Base-by-base conservation (phyloP, 139 green algal genomes). In the Deuterostichococcus epilithicus region DNA sequence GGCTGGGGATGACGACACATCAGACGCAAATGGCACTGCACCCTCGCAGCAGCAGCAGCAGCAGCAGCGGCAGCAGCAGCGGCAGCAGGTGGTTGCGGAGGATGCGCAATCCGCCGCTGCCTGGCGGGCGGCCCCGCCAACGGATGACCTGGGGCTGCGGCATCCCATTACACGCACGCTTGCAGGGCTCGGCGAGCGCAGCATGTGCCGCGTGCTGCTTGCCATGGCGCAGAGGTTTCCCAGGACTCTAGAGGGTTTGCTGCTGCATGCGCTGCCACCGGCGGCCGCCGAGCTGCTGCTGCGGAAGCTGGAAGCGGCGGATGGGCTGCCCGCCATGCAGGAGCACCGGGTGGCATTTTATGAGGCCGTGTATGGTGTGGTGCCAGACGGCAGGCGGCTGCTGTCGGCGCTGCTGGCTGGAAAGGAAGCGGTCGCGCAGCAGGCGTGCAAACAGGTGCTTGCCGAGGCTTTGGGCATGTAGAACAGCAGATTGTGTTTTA, bases 271-370 rank as follows among this genome's bases (percentile, higher is more conserved):
- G 2, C 47, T 82, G 28, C 30, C 72, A 3, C 73, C 78, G 10
- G 67, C 68, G 4, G 78, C 78, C 22, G 73, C 72, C 5, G 73
- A 82, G 73, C 33, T 82, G 67, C 68, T 82, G 36, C 52, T 63
- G 52, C 52, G 52, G 20, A 63, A 63, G 18, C 52, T 63, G 10
- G 52, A 63, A 63, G 10, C 52, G 28, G 52, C 52, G 10, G 52
- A 63, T 63, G 52, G 28, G 52, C 20, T 63, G 52, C 18, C 18
- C 18, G 13, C 10, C 3, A 63, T 63, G 52, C 52, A 3, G 18
- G 52, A 13, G 28, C 10, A 23, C 52, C 52, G 52, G 3, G 52
- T 20, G 28, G 10, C 52, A 5, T 63, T 63, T 20, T 63, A 63
- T 28, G 52, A 3, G 3, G 18, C 52, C 3, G 52, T 63, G 20